Base-by-base conservation (phyloP, 495 filamentous ascomycete species). In the Barbatosphaeria neglecta region DNA sequence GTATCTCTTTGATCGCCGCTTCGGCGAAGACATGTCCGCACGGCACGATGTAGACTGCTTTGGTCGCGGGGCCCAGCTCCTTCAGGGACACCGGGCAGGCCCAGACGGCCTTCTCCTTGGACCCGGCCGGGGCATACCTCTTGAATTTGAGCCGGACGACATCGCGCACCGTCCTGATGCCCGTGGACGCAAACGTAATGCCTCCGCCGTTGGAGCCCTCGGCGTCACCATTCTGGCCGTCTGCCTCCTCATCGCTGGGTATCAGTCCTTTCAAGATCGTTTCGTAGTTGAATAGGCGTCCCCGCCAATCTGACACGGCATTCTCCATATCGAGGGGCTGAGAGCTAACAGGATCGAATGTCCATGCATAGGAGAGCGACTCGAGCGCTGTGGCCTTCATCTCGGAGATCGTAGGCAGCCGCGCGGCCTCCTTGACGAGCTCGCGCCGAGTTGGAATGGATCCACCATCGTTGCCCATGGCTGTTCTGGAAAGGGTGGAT, bases 1-100 rank as follows among this genome's bases (percentile, higher is more conserved):
- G 55, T 4, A 96, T 74, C 61, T 95, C 87, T 49, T 82, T 84
- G 43, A 96, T 76, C 8, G 86, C 86, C 42, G 78, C 78, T 51
- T 90, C 87, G 2, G 85, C 79, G 62, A 97, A 97, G 1, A 86
- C 93, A 74, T 97, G 93, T 1, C 92, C 92, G 56, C 92, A 98
- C 0, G 92, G 92, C 15, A 96, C 87, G 6, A 98, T 57, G 61
- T 97, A 98, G 16, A 94, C 87, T 9, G 86, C 70, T 65, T 81
- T 89, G 15, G 83, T 81, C 10, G 72, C 76, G 0, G 89, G 77
- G 2, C 93, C 93, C 41, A 98, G 64, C 60, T 83, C 77, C 63
- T 94, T 94, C 37, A 80, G 75, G n/a, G 86, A 89, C 20, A 97
- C 74, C 1, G 90, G 90, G 58, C 92, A 98, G 17, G 87, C 75